Percentiles rank a stretch among this genome's conserved stretches.
Evolutionary conservation across 2,329 filamentous ascomycete species (phyloP).

Genomic region (Amauroascus niger): DNA sequence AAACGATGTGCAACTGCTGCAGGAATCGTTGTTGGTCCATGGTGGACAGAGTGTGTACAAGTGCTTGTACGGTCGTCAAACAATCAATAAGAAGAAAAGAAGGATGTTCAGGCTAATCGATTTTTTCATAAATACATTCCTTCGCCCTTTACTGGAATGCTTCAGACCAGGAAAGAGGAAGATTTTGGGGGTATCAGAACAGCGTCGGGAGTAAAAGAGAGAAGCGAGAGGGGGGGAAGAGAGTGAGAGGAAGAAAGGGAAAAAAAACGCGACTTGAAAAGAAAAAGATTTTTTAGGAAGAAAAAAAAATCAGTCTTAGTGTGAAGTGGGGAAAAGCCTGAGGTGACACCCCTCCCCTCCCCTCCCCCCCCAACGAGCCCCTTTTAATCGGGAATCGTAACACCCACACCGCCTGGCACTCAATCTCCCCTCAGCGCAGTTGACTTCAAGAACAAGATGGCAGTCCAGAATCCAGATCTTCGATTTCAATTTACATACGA

Average conservation of each 20-base stretch:
- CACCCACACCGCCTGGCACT: too few relatives aligned
- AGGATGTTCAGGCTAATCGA: not conserved
- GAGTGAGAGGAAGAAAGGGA: not conserved
- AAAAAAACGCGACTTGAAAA: too few relatives aligned
- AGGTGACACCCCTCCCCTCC: too few relatives aligned
- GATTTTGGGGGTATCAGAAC: conserved; percentile 2
- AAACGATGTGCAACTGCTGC: conserved; percentile 73
- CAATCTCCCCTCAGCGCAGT: too few relatives aligned
- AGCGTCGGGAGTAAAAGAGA: too few relatives aligned
- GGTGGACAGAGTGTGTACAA: conserved; percentile 19
- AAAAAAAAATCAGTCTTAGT: conserved; percentile 3
- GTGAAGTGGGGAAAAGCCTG: conserved; percentile 8
- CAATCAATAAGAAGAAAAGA: conserved; percentile 7
- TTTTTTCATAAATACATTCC: not conserved
- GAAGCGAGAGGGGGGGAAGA: not conserved
- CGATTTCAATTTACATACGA: too few relatives aligned
- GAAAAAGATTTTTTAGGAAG: not conserved
- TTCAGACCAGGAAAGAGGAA: not conserved
- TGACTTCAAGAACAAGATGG: too few relatives aligned
- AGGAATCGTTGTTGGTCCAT: conserved; percentile 82
- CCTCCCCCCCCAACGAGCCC: too few relatives aligned
- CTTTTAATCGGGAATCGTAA: too few relatives aligned
- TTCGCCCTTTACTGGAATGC: not conserved
- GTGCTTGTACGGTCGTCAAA: conserved; percentile 18
- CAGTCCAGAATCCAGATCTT: too few relatives aligned